Evolutionary conservation across 2,329 filamentous ascomycete genomes (phyloP), one percentile per base, ranked within the genome.

Genomic region (Capronia epimyces): DNA sequence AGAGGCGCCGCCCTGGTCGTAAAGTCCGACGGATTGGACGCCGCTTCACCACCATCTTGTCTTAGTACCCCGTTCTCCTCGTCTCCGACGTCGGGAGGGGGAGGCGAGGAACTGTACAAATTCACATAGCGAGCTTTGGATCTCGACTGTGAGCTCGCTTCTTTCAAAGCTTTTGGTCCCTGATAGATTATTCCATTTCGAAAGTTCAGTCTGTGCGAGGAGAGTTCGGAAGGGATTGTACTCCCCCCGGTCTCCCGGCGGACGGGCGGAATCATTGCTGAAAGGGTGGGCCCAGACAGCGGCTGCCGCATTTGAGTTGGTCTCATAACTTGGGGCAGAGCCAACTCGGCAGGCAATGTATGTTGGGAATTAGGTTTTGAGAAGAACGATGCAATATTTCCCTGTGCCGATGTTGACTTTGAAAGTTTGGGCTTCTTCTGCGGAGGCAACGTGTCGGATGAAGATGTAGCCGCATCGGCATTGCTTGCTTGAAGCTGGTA

Each of bases 301-400:
- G 9, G 8, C n/a, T 13, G 5, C 8, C n/a, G 8, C 8, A 13
- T n/a, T 6, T 22, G 21, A 16, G 29, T 31, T 10, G 22, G 22
- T 20, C 31, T 22, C 24, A 29, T 12, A 16, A 37, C 16, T 10
- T 27, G 24, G 29, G 31, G 21, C 16, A 32, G 13, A 18, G 16
- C 42, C 9, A 15, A 15, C 34, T 37, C 34, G 15, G 12, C 39
- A 42, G 16, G n/a, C 37, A 40, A 42, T 42, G 40, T 13, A 18
- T 25, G 31, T 22, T 52, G 45, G n/a, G 24, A 27, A 18, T n/a
- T 20, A 5, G 45, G 43, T 37, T 42, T 55, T 25, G 39, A 45
- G 51, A 44, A 80, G 64, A 80, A 81, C 50, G 64, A 73, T 3
- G 73, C 71, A 40, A 82, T 76, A 43, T 66, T 74, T 21, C 73